Base-by-base conservation (phyloP, 768 basidiomycete genomes). In the Kwoniella sp. region DNA sequence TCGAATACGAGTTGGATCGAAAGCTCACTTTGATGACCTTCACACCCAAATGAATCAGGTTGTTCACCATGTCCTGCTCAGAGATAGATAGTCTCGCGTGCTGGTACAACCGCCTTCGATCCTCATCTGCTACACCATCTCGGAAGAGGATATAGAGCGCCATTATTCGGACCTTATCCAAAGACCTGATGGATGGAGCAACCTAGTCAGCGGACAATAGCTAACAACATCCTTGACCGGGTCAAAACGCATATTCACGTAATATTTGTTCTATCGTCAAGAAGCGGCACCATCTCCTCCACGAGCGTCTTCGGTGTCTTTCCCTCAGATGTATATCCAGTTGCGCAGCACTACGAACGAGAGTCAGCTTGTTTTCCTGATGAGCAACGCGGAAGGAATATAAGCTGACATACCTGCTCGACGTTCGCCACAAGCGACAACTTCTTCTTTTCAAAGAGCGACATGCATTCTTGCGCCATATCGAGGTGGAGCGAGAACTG, bases 391-490 rank as follows among this genome's bases (percentile, higher is more conserved):
- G 46, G 22, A 24, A 47, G 22, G 17, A 19, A 47, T n/a, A 4
- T 22, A 19, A 44, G 40, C 40, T 33, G 25, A 37, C 68, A 55
- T 63, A 85, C 93, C 86, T 98, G 95, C 79, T 99, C 95, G 33
- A 99, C 91, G 40, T 87, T 87, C 9, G 89, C 95, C 0, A 91
- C 85, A 22, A 87, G 82, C 10, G 91, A 85, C 51, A 99, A 82
- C 72, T 92, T 91, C 76, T 90, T 88, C 65, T 85, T 86, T 77
- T 94, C 93, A 70, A 98, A 99, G 40, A 92, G 85, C 7, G 81
- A 85, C 96, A 99, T 98, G 73, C 92, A 97, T 69, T 95, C 92
- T 78, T 97, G 91, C 0, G 95, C 95, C 91, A 99, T 95, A 69
- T 88, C 96, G 46, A 98, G 83, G 80, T 99, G 96, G 48, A 96